phyloP scores from a whole-genome alignment of 202 grass and related monocot species.

The Saccharum hybrid region DNA sequence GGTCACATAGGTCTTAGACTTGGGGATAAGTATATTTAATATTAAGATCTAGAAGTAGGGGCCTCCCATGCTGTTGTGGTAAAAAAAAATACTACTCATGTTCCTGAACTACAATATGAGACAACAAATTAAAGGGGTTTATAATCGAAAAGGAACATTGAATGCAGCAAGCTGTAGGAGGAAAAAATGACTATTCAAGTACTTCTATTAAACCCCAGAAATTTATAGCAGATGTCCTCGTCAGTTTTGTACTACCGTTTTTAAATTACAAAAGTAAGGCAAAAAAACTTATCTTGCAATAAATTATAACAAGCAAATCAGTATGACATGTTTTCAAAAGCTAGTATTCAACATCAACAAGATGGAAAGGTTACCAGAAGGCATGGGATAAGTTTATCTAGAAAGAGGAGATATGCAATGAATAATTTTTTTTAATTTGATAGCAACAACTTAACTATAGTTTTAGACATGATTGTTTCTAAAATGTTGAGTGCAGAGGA shows the following conservation, averaged over 20 bases:
- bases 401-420: slow-evolving; percentile 1
- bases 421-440: slow-evolving; percentile 27
- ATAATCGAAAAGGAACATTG: background rate
- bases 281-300: slow-evolving; percentile 14
- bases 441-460: slow-evolving; percentile 6
- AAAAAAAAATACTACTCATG: background rate
- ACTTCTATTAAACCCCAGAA: background rate
- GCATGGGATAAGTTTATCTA: slow-evolving; percentile 17
- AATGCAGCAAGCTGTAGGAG: background rate
- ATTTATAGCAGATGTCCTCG: background rate
- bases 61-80: background rate
- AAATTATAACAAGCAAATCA: background rate
- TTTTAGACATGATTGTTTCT: background rate
- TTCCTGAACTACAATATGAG: slow-evolving; percentile 22
- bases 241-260: background rate
- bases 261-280: slow-evolving; percentile 9
- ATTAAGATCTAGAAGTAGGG: slow-evolving; percentile 1
- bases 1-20: background rate
- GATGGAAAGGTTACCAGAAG: slow-evolving; percentile 26
- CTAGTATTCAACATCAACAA: background rate
- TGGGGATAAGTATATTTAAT: slow-evolving; percentile 7
- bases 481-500: slow-evolving; percentile 1
- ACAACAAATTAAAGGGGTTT: background rate
- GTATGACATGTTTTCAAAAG: slow-evolving; percentile 5
- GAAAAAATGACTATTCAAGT: background rate